Conservation (phyloP, 495 filamentous ascomycete genomes). For the Penicillium desertorum region DNA sequence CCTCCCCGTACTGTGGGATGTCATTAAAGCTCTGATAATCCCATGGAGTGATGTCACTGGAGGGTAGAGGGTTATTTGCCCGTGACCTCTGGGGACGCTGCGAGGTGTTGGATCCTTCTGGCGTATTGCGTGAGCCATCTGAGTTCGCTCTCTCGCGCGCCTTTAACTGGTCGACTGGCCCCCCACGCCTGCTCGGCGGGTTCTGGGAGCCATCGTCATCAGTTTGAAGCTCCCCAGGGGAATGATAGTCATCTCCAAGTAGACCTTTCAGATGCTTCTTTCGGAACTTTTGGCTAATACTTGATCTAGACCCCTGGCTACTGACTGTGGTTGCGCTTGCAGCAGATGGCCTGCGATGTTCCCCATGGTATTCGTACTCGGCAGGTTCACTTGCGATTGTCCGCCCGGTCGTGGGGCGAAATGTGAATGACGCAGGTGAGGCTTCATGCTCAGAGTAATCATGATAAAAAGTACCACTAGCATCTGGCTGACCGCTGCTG, state of each 20-base stretch:
- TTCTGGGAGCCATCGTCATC: conserved; percentile 55
- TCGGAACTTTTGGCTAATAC: conserved; percentile 64
- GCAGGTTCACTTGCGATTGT: conserved; percentile 66
- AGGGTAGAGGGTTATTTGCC: conserved; percentile 68
- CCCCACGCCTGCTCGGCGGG: conserved; percentile 18
- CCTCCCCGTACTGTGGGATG: conserved; percentile 77
- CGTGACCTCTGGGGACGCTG: conserved; percentile 69
- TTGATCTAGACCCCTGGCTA: conserved; percentile 85
- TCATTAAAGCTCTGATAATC: conserved; percentile 89
- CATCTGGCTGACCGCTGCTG: conserved; percentile 34
- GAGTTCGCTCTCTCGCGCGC: conserved; percentile 75
- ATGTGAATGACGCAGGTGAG: conserved; percentile 62
- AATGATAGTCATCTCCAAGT: conserved; percentile 81
- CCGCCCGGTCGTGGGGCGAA: conserved; percentile 63
- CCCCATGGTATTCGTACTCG: conserved; percentile 61
- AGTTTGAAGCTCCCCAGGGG: conserved; percentile 61
- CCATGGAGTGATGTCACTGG: conserved; percentile 94
- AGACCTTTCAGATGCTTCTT: conserved; percentile 74
- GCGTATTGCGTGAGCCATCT: conserved; percentile 42
- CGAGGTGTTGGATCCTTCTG: conserved; percentile 52
- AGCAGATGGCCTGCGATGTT: conserved; percentile 82
- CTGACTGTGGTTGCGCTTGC: conserved; percentile 87
- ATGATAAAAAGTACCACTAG: conserved; percentile 44
- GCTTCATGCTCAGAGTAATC: conserved; percentile 44
- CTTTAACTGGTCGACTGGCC: conserved; percentile 57